Evolutionary conservation across 371 early-diverging fungal genomes (phyloP).

Genomic region (Rhizopus sp.): DNA sequence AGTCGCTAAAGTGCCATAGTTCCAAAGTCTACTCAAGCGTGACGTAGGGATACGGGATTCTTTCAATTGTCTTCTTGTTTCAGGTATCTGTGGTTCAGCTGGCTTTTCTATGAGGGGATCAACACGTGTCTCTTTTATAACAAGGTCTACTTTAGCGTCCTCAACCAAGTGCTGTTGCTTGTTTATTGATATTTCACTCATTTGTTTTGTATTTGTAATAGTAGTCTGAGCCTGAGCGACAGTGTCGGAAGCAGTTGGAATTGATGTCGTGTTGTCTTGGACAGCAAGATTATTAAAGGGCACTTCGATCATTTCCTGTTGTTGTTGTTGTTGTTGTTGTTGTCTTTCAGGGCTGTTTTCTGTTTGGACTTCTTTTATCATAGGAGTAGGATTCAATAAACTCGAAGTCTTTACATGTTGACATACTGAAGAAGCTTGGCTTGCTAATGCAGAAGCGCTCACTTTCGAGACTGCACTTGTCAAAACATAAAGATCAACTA

Average conservation of each 20-base stretch:
- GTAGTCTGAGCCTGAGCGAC: too few species aligned
- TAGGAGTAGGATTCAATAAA: constrained; percentile 40
- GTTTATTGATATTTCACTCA: too few species aligned
- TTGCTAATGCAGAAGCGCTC: constrained; percentile 25
- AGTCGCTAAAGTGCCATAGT: constrained; percentile 74
- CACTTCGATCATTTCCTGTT: constrained; percentile 5
- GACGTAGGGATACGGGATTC: constrained; percentile 69
- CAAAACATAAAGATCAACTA: constrained; percentile 41
- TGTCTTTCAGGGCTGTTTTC: not conserved
- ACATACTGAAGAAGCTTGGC: constrained; percentile 35
- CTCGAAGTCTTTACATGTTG: constrained; percentile 48
- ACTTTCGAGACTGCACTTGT: constrained; percentile 37
- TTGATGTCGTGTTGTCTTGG: not conserved
- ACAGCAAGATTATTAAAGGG: constrained; percentile 13
- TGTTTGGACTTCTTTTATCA: not conserved
- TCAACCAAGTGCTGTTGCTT: too few species aligned
- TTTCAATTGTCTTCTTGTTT: constrained; percentile 36
- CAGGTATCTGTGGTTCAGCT: not conserved
- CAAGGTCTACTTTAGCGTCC: not conserved
- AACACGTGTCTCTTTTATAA: not conserved
- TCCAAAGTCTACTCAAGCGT: constrained; percentile 63
- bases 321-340: too few species aligned
- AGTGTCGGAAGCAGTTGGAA: too few species aligned
- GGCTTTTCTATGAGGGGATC: too few species aligned
- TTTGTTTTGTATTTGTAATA: too few species aligned